These are phyloP conservation scores for Malassezia sp. DNA, from an alignment of 1,284 basidiomycete species.

Conservation along the genomic window DNA sequence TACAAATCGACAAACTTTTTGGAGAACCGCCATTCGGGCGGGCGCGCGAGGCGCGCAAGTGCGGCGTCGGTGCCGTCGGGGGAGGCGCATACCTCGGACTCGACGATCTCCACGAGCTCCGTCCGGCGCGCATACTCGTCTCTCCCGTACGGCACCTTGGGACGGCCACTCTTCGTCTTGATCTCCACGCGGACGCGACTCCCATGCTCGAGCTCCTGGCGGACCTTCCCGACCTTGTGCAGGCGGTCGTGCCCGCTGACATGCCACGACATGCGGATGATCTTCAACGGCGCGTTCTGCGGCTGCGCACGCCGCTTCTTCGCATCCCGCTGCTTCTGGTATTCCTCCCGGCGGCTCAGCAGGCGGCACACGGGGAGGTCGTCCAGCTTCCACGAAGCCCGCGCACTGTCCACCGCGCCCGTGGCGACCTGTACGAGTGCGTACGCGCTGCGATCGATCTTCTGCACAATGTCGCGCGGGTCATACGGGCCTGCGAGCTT, in stretches of 20 bases:
- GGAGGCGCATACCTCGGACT: background rate
- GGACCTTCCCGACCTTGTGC: slow-evolving; percentile 28
- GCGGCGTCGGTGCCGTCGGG: background rate
- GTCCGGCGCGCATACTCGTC: slow-evolving; percentile 3
- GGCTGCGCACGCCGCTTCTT: slow-evolving; percentile 17
- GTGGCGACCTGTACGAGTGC: slow-evolving; percentile 30
- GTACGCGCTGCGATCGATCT: slow-evolving; percentile 29
- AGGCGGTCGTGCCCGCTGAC: slow-evolving; percentile 27
- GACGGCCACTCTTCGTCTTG: slow-evolving; percentile 16
- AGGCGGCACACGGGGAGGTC: slow-evolving; percentile 46
- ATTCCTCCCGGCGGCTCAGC: slow-evolving; percentile 47
- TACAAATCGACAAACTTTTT: too few relatives aligned
- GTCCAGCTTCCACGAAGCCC: slow-evolving; percentile 7
- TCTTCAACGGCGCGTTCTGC: slow-evolving; percentile 21
- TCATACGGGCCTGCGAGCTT: slow-evolving; percentile 26
- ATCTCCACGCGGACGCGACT: slow-evolving; percentile 10
- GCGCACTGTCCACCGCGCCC: slow-evolving; percentile 1
- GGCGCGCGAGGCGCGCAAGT: slow-evolving; percentile 1
- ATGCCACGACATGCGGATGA: slow-evolving; percentile 32
- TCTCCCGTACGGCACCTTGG: slow-evolving; percentile 9
- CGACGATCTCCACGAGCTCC: background rate
- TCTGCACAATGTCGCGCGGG: slow-evolving; percentile 22
- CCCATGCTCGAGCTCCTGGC: slow-evolving; percentile 21
- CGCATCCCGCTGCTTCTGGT: slow-evolving; percentile 23
- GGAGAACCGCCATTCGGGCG: slow-evolving; percentile 10